phyloP scores from a whole-genome alignment of 345 rosid genomes.

The Eucalyptus globulus region DNA sequence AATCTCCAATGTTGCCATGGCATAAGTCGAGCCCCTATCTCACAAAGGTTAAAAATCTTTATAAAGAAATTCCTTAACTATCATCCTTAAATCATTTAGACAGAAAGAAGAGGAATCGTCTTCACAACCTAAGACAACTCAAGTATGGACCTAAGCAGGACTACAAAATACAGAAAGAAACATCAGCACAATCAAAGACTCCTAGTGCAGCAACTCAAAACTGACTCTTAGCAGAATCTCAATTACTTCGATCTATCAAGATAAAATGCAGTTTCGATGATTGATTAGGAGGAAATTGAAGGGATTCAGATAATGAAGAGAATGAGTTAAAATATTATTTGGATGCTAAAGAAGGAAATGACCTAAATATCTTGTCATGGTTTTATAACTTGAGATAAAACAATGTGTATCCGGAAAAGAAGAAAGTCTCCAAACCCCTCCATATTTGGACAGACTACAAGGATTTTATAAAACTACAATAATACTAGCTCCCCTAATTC shows the following conservation, averaged over 20 bases:
- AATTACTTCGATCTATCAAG: not conserved
- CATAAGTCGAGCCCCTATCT: not conserved
- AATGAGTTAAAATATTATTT: not conserved
- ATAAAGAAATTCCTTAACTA: not conserved
- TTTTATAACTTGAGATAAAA: not conserved
- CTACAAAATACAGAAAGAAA: not conserved
- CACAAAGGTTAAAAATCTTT: not conserved
- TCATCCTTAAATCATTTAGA: not conserved
- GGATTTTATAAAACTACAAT: not conserved
- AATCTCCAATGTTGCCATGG: not conserved
- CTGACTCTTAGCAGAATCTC: not conserved
- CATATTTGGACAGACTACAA: not conserved
- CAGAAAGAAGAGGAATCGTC: not conserved
- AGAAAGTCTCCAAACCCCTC: not conserved
- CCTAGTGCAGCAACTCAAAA: not conserved
- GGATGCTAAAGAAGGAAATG: not conserved
- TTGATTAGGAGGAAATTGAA: not conserved
- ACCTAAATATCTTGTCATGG: not conserved
- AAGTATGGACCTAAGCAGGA: not conserved
- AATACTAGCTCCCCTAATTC: not conserved
- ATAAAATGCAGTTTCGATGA: not conserved
- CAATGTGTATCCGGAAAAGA: not conserved
- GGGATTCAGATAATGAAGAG: not conserved
- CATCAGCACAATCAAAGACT: not conserved
- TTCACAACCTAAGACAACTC: not conserved